These are phyloP conservation scores for Haematococcus lacustris DNA, from an alignment of 139 green algal genomes.

Conservation along the genomic window DNA sequence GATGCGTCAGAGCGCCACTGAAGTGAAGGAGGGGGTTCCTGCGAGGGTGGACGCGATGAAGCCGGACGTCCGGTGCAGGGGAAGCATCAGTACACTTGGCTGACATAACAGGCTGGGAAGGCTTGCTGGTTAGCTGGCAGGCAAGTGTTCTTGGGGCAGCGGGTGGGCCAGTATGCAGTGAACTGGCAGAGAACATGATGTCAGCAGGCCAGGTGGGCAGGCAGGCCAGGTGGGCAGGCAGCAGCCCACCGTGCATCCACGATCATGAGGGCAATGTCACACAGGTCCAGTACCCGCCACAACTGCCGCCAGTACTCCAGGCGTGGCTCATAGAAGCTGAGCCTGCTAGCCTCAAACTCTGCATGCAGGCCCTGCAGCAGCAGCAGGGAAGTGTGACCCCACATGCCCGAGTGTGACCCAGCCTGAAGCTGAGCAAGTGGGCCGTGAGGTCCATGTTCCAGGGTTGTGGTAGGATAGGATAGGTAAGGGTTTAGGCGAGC, in stretches of 20 bases:
- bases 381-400: too few species aligned
- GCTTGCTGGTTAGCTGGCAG: background rate
- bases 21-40: slow-evolving; percentile 44
- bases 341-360: too few species aligned
- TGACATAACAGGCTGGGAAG: too few species aligned
- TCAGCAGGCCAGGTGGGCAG: background rate
- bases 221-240: background rate
- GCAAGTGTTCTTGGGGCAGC: background rate
- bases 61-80: background rate
- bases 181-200: background rate
- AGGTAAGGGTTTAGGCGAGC: too few species aligned
- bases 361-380: too few species aligned
- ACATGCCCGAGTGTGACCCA: too few species aligned
- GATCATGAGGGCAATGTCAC: slow-evolving; percentile 45
- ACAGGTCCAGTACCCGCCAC: slow-evolving; percentile 59
- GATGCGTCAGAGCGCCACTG: slow-evolving; percentile 22
- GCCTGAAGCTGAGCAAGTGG: too few species aligned
- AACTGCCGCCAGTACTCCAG: slow-evolving; percentile 66
- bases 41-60: background rate
- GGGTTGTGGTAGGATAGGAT: too few species aligned
- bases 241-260: slow-evolving; percentile 40
- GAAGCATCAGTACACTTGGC: background rate
- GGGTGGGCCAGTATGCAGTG: background rate
- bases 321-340: slow-evolving; percentile 51
- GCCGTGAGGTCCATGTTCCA: too few species aligned